Evolutionary conservation across 208 protist genomes (phyloP).

Genomic region (Trypanosoma vivax): DNA sequence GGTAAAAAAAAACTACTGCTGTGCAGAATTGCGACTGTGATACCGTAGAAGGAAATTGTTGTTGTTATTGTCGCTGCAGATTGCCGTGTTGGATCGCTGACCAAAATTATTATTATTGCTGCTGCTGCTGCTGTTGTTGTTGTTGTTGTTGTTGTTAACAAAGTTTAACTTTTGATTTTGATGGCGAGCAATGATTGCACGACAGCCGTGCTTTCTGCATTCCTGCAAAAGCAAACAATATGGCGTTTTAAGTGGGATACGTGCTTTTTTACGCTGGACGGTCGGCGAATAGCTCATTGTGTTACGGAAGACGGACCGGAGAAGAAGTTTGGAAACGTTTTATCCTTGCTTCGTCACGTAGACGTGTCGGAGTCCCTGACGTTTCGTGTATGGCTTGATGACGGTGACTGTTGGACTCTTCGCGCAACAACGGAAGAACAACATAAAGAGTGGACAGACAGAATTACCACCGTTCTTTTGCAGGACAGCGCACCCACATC

Average conservation of each 20-base stretch:
- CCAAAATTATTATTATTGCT: too few relatives aligned
- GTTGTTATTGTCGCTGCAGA: too few relatives aligned
- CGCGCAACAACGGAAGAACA: conserved; percentile 31
- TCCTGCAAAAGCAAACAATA: conserved; percentile 73
- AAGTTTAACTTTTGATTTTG: too few relatives aligned
- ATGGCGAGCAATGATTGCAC: background rate
- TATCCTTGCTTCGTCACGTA: conserved; percentile 27
- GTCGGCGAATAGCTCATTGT: conserved; percentile 52
- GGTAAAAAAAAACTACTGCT: too few relatives aligned
- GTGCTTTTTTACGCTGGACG: conserved; percentile 54
- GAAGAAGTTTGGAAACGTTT: conserved; percentile 47
- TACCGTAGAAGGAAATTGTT: too few relatives aligned
- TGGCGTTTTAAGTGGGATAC: conserved; percentile 69
- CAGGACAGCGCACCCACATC: background rate
- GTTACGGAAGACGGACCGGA: conserved; percentile 35
- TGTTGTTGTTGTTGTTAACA: conserved; percentile 3
- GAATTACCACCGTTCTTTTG: conserved; percentile 5
- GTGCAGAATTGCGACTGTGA: too few relatives aligned
- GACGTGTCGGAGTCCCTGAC: conserved; percentile 17
- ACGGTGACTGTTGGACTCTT: conserved; percentile 66
- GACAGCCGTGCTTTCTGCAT: conserved; percentile 9
- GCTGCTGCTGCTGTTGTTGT: too few relatives aligned
- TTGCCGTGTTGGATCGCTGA: too few relatives aligned
- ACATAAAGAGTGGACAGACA: conserved; percentile 10
- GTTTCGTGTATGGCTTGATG: conserved; percentile 66